These are phyloP conservation scores for Xylaria sp. DNA, from an alignment of 495 filamentous ascomycete genomes.

Conservation along the genomic window DNA sequence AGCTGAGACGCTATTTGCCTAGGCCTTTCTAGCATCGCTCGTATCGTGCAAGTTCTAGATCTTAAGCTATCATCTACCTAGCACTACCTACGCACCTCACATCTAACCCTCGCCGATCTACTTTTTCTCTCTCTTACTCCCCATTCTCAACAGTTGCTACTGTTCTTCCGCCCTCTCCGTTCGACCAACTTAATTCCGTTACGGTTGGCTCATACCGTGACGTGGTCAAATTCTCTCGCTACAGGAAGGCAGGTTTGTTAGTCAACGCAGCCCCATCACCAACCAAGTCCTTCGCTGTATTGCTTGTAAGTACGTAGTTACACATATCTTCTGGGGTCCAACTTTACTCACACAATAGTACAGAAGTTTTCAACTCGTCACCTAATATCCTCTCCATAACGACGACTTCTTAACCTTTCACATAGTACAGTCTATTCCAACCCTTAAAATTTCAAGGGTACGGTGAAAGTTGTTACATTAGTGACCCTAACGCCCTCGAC, in stretches of 20 bases:
- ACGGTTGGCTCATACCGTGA: background rate
- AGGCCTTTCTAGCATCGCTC: constrained; percentile 16
- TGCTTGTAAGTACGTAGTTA: constrained; percentile 10
- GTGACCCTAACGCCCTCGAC: background rate
- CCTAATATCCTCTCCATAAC: background rate
- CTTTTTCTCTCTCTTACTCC: background rate
- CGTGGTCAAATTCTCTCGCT: constrained; percentile 16
- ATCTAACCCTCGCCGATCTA: constrained; percentile 12
- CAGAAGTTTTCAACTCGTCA: background rate
- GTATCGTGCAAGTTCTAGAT: constrained; percentile 3
- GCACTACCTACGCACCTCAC: constrained; percentile 10
- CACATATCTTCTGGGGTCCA: background rate
- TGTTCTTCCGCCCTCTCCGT: constrained; percentile 5
- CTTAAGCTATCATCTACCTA: constrained; percentile 9
- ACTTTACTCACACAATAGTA: background rate
- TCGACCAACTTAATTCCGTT: background rate
- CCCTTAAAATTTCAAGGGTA: background rate
- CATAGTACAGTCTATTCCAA: background rate
- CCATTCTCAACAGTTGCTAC: background rate
- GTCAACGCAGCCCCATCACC: background rate
- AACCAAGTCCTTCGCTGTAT: constrained; percentile 3
- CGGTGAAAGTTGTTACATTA: background rate
- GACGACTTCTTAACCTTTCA: background rate
- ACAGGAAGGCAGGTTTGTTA: constrained; percentile 11
- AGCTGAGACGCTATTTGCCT: constrained; percentile 25